Conservation (phyloP, 2,329 filamentous ascomycete genomes). For the Pyrenochaeta sp. region DNA sequence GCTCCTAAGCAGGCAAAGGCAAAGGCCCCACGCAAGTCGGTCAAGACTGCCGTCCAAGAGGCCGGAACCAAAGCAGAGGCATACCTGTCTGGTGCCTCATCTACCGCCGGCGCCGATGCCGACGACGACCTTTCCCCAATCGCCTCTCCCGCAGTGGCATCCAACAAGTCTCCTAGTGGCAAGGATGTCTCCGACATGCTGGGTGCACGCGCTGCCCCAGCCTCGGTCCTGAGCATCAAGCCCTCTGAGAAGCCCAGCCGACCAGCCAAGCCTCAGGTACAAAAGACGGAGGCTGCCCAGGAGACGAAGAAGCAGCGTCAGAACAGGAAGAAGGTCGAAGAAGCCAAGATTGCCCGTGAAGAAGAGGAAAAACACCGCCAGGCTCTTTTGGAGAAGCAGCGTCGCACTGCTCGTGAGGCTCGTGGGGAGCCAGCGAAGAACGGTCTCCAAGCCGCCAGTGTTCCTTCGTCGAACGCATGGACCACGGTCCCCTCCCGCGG, state of each 20-base stretch:
- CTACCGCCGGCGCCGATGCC: slow-evolving; percentile 75
- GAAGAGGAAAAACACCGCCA: slow-evolving; percentile 82
- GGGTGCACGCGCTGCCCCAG: slow-evolving; percentile 71
- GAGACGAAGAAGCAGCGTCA: slow-evolving; percentile 97
- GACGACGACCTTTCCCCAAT: slow-evolving; percentile 81
- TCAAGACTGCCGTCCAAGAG: slow-evolving; percentile 45
- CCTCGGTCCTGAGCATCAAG: slow-evolving; percentile 80
- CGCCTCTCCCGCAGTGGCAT: slow-evolving; percentile 66
- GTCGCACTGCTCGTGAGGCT: slow-evolving; percentile 79
- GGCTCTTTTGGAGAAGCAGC: slow-evolving; percentile 79
- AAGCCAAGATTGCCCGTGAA: slow-evolving; percentile 75
- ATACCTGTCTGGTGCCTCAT: slow-evolving; percentile 58
- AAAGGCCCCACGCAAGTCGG: slow-evolving; percentile 44
- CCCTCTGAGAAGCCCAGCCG: slow-evolving; percentile 67
- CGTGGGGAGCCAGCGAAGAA: slow-evolving; percentile 86
- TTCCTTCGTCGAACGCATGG: slow-evolving; percentile 64
- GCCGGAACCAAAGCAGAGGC: slow-evolving; percentile 42
- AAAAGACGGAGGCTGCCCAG: slow-evolving; percentile 60
- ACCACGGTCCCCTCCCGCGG: slow-evolving; percentile 43
- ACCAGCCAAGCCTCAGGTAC: slow-evolving; percentile 67
- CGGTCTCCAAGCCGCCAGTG: slow-evolving; percentile 62
- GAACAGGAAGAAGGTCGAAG: slow-evolving; percentile 87
- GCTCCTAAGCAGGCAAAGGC: slow-evolving; percentile 35
- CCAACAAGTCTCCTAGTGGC: slow-evolving; percentile 59
- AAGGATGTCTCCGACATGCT: slow-evolving; percentile 91